Conservation (phyloP, 2,329 filamentous ascomycete genomes). For the Chaetothyriales sp. region DNA sequence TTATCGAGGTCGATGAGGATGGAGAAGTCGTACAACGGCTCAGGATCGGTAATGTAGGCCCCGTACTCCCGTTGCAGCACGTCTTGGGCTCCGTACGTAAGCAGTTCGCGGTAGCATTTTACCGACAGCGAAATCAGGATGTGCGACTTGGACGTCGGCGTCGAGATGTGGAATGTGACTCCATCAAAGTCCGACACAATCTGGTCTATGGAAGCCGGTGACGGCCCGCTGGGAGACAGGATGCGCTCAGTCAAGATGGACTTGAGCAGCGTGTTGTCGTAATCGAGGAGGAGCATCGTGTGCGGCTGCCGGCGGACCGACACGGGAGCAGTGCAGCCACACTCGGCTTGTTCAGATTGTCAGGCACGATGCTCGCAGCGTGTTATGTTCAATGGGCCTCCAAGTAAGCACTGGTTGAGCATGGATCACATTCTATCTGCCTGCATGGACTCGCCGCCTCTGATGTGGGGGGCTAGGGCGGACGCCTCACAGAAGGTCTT, state of each 20-base stretch:
- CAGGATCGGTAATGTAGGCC: constrained; percentile 71
- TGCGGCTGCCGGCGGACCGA: too few species aligned
- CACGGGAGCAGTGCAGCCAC: not conserved
- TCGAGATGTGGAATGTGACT: constrained; percentile 96
- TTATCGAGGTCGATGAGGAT: constrained; percentile 78
- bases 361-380: not conserved
- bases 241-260: constrained; percentile 91
- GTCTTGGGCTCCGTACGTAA: constrained; percentile 82
- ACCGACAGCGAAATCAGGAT: constrained; percentile 91
- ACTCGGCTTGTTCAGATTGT: too few species aligned
- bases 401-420: not conserved
- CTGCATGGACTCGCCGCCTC: too few species aligned
- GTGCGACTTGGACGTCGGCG: constrained; percentile 81
- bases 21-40: constrained; percentile 92
- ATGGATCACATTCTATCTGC: not conserved
- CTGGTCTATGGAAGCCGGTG: constrained; percentile 86
- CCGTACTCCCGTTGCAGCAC: constrained; percentile 93
- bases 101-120: constrained; percentile 83
- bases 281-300: constrained; percentile 84
- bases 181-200: constrained; percentile 98
- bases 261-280: constrained; percentile 96
- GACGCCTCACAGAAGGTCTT: not conserved
- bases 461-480: too few species aligned
- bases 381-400: not conserved
- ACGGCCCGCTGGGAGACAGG: constrained; percentile 43